A percentile compares a stretch with the other conserved stretches of the same genome.
phyloP scores from a whole-genome alignment of 2,329 filamentous ascomycete genomes.

The Xylaria sp. region DNA sequence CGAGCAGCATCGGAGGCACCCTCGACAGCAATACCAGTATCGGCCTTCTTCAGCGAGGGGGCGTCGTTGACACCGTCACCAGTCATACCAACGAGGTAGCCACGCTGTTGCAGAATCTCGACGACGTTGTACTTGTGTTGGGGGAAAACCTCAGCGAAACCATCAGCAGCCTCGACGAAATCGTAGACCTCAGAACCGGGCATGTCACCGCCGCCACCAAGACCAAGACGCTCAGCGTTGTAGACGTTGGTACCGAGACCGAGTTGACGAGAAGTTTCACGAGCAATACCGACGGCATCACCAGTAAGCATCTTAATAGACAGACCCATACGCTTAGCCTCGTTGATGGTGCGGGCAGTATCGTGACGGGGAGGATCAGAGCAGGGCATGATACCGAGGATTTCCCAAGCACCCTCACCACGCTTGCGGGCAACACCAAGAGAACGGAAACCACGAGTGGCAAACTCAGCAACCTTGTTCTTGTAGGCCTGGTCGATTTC shows the following conservation, averaged over 20 bases:
- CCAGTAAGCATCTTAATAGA: conserved; percentile 97
- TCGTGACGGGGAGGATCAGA: conserved; percentile 91
- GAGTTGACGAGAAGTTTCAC: conserved; percentile 90
- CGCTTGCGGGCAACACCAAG: conserved; percentile 93
- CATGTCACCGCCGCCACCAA: conserved; percentile 91
- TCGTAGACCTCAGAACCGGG: conserved; percentile 93
- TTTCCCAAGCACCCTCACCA: conserved; percentile 84
- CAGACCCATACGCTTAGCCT: conserved; percentile 86
- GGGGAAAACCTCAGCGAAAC: conserved; percentile 93
- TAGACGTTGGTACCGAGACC: conserved; percentile 94
- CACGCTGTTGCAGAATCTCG: conserved; percentile 92
- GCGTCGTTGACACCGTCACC: conserved; percentile 96
- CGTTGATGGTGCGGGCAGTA: conserved; percentile 88
- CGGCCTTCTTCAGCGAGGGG: conserved; percentile 92
- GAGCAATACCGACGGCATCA: conserved; percentile 91
- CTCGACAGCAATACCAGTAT: conserved; percentile 95
- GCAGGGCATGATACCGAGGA: conserved; percentile 95
- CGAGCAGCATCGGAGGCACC: conserved; percentile 91
- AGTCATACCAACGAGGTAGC: conserved; percentile 95
- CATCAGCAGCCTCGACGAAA: conserved; percentile 94
- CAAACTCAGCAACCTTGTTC: conserved; percentile 92
- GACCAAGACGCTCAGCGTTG: conserved; percentile 90
- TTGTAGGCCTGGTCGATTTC: conserved; percentile 85
- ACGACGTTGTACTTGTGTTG: conserved; percentile 97
- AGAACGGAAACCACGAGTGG: conserved; percentile 91